These are phyloP conservation scores for Saccharomycopsis vini DNA, from an alignment of 805 yeast species.

Conservation along the genomic window DNA sequence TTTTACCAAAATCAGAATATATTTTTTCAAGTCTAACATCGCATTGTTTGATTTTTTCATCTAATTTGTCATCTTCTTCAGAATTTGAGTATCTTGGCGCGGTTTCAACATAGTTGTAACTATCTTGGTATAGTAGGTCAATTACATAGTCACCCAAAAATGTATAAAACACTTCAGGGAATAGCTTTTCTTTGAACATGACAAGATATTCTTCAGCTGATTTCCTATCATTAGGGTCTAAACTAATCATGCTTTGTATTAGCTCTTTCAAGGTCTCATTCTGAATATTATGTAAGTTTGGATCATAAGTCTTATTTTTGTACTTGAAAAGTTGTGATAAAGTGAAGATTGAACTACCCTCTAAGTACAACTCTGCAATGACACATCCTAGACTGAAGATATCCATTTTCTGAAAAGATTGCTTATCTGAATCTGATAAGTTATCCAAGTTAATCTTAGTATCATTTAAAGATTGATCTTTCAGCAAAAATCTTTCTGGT, in stretches of 20 bases:
- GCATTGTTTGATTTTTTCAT: constrained; percentile 30
- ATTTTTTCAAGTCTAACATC: constrained; percentile 53
- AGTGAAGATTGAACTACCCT: constrained; percentile 81
- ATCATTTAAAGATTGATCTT: constrained; percentile 17
- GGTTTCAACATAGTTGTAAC: no score
- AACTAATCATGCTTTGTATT: constrained; percentile 51
- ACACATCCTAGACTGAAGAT: constrained; percentile 79
- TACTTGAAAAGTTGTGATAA: constrained; percentile 82
- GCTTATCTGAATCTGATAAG: constrained; percentile 18
- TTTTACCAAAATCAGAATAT: constrained; percentile 47
- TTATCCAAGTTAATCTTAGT: background rate
- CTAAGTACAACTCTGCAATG: constrained; percentile 79
- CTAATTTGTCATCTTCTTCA: background rate
- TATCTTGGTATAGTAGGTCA: constrained; percentile 29
- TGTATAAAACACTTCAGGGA: constrained; percentile 61
- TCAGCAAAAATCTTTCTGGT: constrained; percentile 69
- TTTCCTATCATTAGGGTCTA: constrained; percentile 54
- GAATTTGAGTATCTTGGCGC: constrained; percentile 5
- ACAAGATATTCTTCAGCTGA: constrained; percentile 45
- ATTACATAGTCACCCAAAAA: constrained; percentile 64
- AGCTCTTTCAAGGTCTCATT: constrained; percentile 44
- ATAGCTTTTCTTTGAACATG: constrained; percentile 40
- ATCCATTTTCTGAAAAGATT: constrained; percentile 62
- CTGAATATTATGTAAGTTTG: constrained; percentile 50
- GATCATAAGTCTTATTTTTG: constrained; percentile 56